phyloP scores from a whole-genome alignment of 495 filamentous ascomycete species.

The Copromyces sp. region DNA sequence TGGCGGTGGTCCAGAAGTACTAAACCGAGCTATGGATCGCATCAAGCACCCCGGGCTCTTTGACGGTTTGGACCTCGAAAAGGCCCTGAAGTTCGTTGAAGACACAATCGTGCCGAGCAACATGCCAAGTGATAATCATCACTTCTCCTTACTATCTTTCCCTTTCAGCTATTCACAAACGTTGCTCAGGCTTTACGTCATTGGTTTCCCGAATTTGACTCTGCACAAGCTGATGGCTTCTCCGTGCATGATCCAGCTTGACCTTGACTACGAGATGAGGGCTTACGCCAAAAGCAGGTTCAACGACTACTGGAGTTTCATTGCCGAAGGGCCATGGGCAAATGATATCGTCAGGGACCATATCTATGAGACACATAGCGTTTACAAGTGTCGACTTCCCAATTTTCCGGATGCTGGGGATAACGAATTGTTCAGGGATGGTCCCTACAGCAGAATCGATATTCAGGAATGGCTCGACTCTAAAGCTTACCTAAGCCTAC shows the following conservation, averaged over 20 bases:
- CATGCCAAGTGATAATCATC: not conserved
- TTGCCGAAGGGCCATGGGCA: not conserved
- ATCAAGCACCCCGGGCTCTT: not conserved
- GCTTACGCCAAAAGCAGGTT: not conserved
- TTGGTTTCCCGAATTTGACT: not conserved
- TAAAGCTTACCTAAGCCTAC: not conserved
- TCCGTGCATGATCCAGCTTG: not conserved
- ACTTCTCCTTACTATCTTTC: not conserved
- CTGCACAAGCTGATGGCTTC: not conserved
- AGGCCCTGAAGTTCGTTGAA: not conserved
- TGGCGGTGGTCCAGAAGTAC: too few species aligned
- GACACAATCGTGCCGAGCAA: not conserved
- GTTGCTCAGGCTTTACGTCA: not conserved
- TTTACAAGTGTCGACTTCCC: not conserved
- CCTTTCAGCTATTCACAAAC: not conserved
- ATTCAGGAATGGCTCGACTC: not conserved
- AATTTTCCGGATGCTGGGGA: not conserved
- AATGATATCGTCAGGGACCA: not conserved
- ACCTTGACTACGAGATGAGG: not conserved
- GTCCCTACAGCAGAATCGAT: not conserved
- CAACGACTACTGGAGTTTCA: not conserved
- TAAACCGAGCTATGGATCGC: not conserved
- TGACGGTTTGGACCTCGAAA: not conserved
- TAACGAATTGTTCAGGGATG: not conserved
- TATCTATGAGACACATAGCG: not conserved